Percentiles rank a stretch among this genome's conserved stretches.
These are phyloP conservation scores for Suillus subalutaceus DNA, from an alignment of 768 basidiomycete genomes.

Conservation along the genomic window DNA sequence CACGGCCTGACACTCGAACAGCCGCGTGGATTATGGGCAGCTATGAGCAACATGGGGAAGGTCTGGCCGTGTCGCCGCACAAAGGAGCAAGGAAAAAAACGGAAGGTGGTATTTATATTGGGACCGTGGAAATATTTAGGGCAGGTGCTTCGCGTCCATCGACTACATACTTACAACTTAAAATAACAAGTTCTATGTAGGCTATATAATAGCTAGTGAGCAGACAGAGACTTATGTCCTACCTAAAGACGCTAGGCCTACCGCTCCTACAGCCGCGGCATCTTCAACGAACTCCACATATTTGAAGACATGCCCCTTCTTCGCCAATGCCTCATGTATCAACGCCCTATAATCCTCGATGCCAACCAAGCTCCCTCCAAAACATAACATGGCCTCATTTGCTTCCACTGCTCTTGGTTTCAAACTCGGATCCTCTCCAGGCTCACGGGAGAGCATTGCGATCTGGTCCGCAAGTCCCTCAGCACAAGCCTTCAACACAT, in stretches of 20 bases:
- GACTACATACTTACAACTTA: too few species aligned
- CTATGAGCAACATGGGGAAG: conserved; percentile 93
- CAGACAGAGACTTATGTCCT: not conserved
- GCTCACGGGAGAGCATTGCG: conserved; percentile 41
- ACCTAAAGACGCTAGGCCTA: conserved; percentile 45
- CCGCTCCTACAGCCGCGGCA: conserved; percentile 66
- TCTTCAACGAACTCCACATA: conserved; percentile 71
- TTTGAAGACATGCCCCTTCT: conserved; percentile 63
- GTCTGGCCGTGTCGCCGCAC: conserved; percentile 86
- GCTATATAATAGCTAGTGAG: not conserved
- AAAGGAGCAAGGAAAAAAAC: conserved; percentile 29
- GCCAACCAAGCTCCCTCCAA: conserved; percentile 80
- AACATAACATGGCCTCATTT: conserved; percentile 62
- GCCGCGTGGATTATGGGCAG: conserved; percentile 62
- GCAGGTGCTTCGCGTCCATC: conserved; percentile 14
- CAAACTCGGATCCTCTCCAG: conserved; percentile 40
- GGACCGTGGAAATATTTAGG: conserved; percentile 25
- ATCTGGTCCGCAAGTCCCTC: conserved; percentile 61
- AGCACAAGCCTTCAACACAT: conserved; percentile 56
- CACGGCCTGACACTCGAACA: conserved; percentile 92
- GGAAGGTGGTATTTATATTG: conserved; percentile 3
- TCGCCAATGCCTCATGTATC: conserved; percentile 55
- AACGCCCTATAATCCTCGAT: conserved; percentile 59
- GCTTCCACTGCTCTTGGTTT: conserved; percentile 49
- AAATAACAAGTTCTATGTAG: not conserved